These are phyloP conservation scores for Aspergillus felis DNA, from an alignment of 2,329 filamentous ascomycete genomes.

Conservation along the genomic window DNA sequence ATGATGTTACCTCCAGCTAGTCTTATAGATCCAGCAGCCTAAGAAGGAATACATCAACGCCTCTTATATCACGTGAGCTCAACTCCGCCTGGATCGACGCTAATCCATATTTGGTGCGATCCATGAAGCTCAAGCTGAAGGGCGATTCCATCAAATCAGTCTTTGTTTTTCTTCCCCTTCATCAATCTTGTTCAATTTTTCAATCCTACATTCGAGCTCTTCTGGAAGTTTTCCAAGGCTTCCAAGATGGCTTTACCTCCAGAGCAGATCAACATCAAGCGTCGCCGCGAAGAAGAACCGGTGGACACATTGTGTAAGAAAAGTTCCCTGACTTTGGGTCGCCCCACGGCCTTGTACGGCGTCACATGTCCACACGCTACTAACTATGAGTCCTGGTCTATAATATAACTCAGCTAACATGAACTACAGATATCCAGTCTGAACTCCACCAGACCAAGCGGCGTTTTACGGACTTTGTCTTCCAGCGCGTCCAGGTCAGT, in stretches of 20 bases:
- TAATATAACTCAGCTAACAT: constrained; percentile 6
- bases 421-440: constrained; percentile 41
- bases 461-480: constrained; percentile 47
- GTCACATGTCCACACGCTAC: background rate
- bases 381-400: background rate
- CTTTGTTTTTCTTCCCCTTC: background rate
- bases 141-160: constrained; percentile 1
- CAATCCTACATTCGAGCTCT: background rate
- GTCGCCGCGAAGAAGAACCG: constrained; percentile 54
- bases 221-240: background rate
- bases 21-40: background rate
- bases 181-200: background rate
- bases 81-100: background rate
- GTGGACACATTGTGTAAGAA: constrained; percentile 51
- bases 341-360: constrained; percentile 4
- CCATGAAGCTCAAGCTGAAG: constrained; percentile 5
- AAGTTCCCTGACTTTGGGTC: constrained; percentile 5
- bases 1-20: background rate
- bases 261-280: constrained; percentile 53
- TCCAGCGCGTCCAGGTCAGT: constrained; percentile 38
- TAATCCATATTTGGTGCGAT: background rate
- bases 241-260: constrained; percentile 44
- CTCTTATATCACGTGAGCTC: background rate
- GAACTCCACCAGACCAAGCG: constrained; percentile 43
- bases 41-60: background rate